Evolutionary conservation across 768 basidiomycete genomes (phyloP).

Genomic region (Lenzites betulinus): DNA sequence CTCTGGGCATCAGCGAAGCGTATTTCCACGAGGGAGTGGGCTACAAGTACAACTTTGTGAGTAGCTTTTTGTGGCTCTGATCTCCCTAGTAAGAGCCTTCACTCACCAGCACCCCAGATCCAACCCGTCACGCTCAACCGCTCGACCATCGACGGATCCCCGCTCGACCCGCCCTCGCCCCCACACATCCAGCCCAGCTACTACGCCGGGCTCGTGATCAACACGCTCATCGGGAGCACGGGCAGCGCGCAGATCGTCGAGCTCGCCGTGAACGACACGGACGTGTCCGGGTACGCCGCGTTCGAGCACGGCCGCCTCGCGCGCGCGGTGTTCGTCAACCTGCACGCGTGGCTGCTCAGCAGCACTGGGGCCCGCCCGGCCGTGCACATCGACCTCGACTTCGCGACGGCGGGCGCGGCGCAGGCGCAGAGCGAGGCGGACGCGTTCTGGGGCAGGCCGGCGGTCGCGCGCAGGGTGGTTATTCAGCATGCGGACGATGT

Average conservation of each 20-base stretch:
- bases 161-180: conserved; percentile 48
- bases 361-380: conserved; percentile 38
- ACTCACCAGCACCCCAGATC: conserved; percentile 42
- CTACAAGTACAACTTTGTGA: conserved; percentile 68
- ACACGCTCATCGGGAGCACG: conserved; percentile 55
- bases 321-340: conserved; percentile 62
- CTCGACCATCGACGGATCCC: conserved; percentile 57
- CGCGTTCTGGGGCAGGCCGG: conserved; percentile 6
- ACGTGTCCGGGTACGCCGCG: conserved; percentile 62
- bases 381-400: conserved; percentile 45
- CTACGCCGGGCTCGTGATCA: conserved; percentile 63
- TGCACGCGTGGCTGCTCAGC: conserved; percentile 43
- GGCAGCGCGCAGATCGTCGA: conserved; percentile 47
- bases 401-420: conserved; percentile 25
- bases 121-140: conserved; percentile 61
- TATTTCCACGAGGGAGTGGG: conserved; percentile 72
- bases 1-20: conserved; percentile 50
- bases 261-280: conserved; percentile 46
- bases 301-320: conserved; percentile 48
- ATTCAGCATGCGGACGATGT: conserved; percentile 33
- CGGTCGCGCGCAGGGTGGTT: conserved; percentile 24
- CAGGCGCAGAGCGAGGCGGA: conserved; percentile 1
- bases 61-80: background rate
- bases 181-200: conserved; percentile 69
- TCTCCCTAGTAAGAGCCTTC: too few relatives aligned